Percentiles rank a stretch among this genome's conserved stretches.
Conservation (phyloP, 2,329 filamentous ascomycete genomes). For the Pseudocercospora musae region DNA sequence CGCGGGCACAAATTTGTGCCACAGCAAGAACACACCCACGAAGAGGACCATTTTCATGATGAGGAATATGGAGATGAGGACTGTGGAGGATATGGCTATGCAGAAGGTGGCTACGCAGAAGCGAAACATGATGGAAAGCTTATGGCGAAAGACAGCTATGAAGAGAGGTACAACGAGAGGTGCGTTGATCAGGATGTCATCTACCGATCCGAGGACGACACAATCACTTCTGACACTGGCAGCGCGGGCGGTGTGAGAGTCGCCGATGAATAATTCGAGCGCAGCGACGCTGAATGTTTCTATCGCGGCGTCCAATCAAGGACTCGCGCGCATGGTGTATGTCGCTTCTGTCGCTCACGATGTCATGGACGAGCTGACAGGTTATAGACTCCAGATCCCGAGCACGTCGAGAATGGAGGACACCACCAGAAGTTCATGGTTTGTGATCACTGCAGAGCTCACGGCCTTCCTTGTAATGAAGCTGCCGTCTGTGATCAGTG, state of each 20-base stretch:
- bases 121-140: too few species aligned
- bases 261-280: too few species aligned
- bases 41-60: too few species aligned
- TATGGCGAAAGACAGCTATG: too few species aligned
- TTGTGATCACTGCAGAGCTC: conserved; percentile 18
- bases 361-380: not conserved
- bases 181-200: too few species aligned
- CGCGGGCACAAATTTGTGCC: not conserved
- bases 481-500: conserved; percentile 19
- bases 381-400: not conserved
- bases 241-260: not conserved
- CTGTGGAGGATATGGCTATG: too few species aligned
- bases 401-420: not conserved
- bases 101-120: too few species aligned
- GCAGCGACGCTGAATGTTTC: not conserved
- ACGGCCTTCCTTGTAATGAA: conserved; percentile 16
- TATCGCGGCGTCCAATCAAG: not conserved
- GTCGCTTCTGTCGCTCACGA: not conserved
- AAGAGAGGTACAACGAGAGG: too few species aligned
- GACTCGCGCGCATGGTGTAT: not conserved
- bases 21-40: too few species aligned
- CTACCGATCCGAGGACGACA: too few species aligned
- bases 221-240: not conserved
- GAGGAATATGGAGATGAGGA: too few species aligned
- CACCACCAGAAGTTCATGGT: conserved; percentile 15